phyloP scores from a whole-genome alignment of 768 basidiomycete genomes.

The Cyclocybe aegerita region DNA sequence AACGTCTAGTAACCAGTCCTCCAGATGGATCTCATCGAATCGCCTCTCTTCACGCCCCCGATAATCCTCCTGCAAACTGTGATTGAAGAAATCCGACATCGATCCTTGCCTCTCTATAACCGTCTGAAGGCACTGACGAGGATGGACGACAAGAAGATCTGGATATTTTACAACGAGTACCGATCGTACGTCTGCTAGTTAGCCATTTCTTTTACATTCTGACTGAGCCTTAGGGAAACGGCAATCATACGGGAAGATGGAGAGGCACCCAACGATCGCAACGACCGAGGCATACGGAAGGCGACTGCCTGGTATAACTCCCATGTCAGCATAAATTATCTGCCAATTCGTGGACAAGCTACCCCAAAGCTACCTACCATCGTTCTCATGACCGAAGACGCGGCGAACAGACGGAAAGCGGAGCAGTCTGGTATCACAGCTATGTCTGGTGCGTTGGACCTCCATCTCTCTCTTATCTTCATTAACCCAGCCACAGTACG shows the following conservation, averaged over 20 bases:
- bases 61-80: constrained; percentile 94
- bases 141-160: constrained; percentile 82
- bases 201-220: background rate
- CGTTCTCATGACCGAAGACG: constrained; percentile 88
- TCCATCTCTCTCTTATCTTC: background rate
- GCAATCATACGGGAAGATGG: constrained; percentile 73
- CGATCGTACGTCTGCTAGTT: constrained; percentile 54
- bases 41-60: constrained; percentile 68
- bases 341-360: constrained; percentile 49
- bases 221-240: constrained; percentile 56
- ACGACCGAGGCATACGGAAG: constrained; percentile 92
- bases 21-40: constrained; percentile 94
- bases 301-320: constrained; percentile 85
- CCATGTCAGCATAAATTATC: constrained; percentile 59
- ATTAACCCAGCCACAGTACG: constrained; percentile 45
- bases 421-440: constrained; percentile 58
- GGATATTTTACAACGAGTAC: constrained; percentile 88
- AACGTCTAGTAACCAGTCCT: constrained; percentile 12
- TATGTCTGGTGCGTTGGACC: constrained; percentile 52
- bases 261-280: constrained; percentile 90
- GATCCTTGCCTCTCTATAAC: constrained; percentile 90
- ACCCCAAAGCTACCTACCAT: constrained; percentile 52
- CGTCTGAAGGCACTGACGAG: constrained; percentile 83
- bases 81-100: constrained; percentile 93
- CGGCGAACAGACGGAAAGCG: constrained; percentile 77